These are phyloP conservation scores for Dichomitus squalens DNA, from an alignment of 1,284 basidiomycete species.

Conservation along the genomic window DNA sequence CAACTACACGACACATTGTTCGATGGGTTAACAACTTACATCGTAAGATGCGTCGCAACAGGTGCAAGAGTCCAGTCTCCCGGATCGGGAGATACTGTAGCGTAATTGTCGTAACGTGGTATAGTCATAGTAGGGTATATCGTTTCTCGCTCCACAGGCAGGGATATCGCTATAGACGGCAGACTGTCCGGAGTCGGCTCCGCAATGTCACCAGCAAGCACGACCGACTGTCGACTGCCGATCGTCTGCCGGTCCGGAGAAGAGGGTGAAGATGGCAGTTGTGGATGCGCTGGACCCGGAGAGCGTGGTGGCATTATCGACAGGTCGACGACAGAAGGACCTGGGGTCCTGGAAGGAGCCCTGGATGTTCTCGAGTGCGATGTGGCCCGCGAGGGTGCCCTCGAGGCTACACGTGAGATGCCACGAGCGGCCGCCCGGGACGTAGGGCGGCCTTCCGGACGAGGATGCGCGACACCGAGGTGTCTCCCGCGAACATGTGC, in stretches of 20 bases:
- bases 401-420: slow-evolving; percentile 14
- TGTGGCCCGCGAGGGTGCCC: slow-evolving; percentile 11
- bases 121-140: slow-evolving; percentile 19
- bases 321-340: background rate
- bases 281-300: background rate
- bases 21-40: slow-evolving; percentile 7
- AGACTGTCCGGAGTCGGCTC: background rate
- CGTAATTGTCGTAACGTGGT: slow-evolving; percentile 24
- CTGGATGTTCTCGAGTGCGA: slow-evolving; percentile 19
- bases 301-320: background rate
- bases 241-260: background rate
- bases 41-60: slow-evolving; percentile 15
- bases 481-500: slow-evolving; percentile 8
- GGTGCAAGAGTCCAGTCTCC: slow-evolving; percentile 14
- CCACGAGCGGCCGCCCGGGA: slow-evolving; percentile 21
- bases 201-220: slow-evolving; percentile 2
- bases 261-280: background rate
- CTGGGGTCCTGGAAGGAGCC: slow-evolving; percentile 9
- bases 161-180: background rate
- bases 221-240: slow-evolving; percentile 2
- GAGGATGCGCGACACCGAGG: slow-evolving; percentile 3
- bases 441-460: slow-evolving; percentile 16
- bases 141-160: slow-evolving; percentile 1
- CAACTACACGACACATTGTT: background rate
- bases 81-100: slow-evolving; percentile 11